phyloP scores from a whole-genome alignment of 495 filamentous ascomycete genomes.

The Venustampulla echinocandica region DNA sequence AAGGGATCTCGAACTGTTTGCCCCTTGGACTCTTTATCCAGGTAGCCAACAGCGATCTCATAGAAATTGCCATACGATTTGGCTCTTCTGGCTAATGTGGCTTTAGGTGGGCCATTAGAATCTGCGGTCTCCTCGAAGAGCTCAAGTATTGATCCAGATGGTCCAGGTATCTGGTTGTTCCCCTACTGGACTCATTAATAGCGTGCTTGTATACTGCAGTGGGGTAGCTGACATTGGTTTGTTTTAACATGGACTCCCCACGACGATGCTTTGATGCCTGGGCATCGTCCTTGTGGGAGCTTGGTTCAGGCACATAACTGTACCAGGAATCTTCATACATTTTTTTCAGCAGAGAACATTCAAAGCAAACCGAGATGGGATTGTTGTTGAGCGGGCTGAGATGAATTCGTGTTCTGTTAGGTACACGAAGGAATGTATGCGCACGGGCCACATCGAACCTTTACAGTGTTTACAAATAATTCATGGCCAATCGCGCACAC shows the following conservation, averaged over 20 bases:
- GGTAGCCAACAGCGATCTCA: conserved; percentile 48
- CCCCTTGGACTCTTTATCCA: conserved; percentile 38
- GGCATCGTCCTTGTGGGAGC: conserved; percentile 35
- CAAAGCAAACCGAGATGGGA: no score
- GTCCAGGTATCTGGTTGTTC: conserved; percentile 29
- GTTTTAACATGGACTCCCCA: conserved; percentile 57
- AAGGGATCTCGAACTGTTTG: conserved; percentile 34
- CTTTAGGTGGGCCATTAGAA: conserved; percentile 47
- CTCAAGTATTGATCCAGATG: conserved; percentile 33
- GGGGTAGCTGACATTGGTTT: conserved; percentile 50
- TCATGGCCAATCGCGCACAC: no score
- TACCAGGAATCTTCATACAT: conserved; percentile 78
- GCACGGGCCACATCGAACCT: no score
- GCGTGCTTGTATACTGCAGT: conserved; percentile 18
- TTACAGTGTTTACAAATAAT: no score
- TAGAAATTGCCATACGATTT: conserved; percentile 74
- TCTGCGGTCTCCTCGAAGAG: conserved; percentile 42
- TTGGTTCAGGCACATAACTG: conserved; percentile 49
- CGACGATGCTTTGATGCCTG: conserved; percentile 44
- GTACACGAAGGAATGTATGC: no score
- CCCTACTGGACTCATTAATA: conserved; percentile 33
- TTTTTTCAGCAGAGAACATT: conserved; percentile 5
- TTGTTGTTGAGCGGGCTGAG: no score
- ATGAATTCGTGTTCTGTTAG: no score
- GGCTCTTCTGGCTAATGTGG: conserved; percentile 53